phyloP scores from a whole-genome alignment of 176 grass and related monocot species.

The Tillandsia leiboldiana region DNA sequence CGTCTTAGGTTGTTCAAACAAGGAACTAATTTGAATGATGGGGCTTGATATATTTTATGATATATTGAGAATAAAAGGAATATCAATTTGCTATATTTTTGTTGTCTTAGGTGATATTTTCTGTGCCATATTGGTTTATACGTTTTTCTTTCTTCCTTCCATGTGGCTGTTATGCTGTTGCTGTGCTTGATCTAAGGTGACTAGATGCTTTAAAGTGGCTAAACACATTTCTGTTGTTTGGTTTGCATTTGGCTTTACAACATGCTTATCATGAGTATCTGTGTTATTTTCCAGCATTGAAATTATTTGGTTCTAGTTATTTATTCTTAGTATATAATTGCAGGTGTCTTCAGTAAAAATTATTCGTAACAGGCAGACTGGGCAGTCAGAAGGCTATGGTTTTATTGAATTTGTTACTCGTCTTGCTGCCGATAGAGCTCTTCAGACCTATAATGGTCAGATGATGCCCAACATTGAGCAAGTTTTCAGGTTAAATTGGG shows the following conservation, averaged over 20 bases:
- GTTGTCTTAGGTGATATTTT: no score
- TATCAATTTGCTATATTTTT: no score
- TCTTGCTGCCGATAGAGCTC: constrained; percentile 60
- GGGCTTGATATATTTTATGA: no score
- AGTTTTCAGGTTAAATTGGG: constrained; percentile 80
- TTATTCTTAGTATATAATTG: constrained; percentile 16
- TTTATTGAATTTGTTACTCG: constrained; percentile 72
- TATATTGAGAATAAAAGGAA: no score
- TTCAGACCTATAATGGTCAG: constrained; percentile 52
- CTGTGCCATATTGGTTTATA: no score
- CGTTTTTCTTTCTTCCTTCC: no score
- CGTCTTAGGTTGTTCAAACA: no score
- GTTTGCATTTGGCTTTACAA: background rate
- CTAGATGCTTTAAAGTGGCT: no score
- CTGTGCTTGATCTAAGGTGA: no score
- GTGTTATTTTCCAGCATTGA: background rate
- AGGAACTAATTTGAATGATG: no score
- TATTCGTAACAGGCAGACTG: constrained; percentile 76
- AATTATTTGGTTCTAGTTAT: constrained; percentile 5
- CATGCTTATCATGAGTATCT: constrained; percentile 6
- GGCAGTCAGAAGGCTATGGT: constrained; percentile 77
- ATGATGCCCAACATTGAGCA: constrained; percentile 59
- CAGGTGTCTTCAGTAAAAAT: constrained; percentile 69
- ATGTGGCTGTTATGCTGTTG: no score
- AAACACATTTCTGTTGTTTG: no score